Base-by-base conservation (phyloP, 2,329 filamentous ascomycete species). In the Periconia digitata region DNA sequence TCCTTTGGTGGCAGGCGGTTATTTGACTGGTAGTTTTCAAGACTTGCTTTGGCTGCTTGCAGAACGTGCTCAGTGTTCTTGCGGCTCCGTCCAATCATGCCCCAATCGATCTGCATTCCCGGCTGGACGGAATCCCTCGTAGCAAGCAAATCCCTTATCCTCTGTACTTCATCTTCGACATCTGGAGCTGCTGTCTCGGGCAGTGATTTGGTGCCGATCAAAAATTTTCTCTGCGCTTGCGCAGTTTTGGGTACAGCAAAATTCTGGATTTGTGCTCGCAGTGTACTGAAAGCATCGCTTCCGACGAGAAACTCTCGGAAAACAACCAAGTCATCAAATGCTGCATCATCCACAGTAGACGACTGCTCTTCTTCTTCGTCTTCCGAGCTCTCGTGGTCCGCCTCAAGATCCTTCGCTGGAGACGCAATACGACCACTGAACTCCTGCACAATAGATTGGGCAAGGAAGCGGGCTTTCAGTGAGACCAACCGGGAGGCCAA, bases 241-340 rank as follows among this genome's bases (percentile, higher is more conserved):
- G n/a, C 13, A 39, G 8, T 8, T 18, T 27, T 39, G 2, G 44
- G 35, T 10, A 29, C 36, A 7, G 45, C 46, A 37, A 59, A 57
- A 7, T 36, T 49, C 21, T 55, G 37, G 15, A 59, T 8, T 24
- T 53, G 44, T 12, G 20, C n/a, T 3, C 40, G 43, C 3, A 58
- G 37, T 3, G 32, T 44, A 8, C 34, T 24, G 20, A 60, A 58
- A 3, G 55, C 54, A 12, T 46, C 32, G 39, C 58, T 58, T 12
- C 39, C 35, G 3, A 51, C 23, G 2, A 60, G 40, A 18, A 58
- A 60, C n/a, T 56, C 38, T 2, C 50, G 49, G 10, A 58, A 51
- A 8, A 18, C 24, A 8, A 37, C 39, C 5, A 59, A 32, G 22
- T 57, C 52, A 2, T 51, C 47, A 29, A 53, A 58, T 10, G 41